These are phyloP conservation scores for Vigna hirtella DNA, from an alignment of 306 rosid genomes.

Conservation along the genomic window DNA sequence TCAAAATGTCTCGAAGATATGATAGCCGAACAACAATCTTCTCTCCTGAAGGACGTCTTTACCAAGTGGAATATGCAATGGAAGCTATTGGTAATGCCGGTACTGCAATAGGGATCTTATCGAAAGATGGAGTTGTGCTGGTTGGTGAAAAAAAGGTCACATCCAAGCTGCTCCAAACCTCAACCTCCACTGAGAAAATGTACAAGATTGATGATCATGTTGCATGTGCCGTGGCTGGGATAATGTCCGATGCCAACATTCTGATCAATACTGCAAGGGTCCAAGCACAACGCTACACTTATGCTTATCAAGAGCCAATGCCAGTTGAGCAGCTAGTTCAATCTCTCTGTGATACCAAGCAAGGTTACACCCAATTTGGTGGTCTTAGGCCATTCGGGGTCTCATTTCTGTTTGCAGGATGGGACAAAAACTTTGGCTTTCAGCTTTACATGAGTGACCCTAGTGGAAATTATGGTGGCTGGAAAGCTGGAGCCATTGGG, in stretches of 20 bases:
- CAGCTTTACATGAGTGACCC: slow-evolving; percentile 66
- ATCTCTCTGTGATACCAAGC: slow-evolving; percentile 62
- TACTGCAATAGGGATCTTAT: slow-evolving; percentile 62
- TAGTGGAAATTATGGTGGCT: slow-evolving; percentile 64
- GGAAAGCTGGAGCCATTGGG: slow-evolving; percentile 65
- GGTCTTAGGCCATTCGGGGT: slow-evolving; percentile 61
- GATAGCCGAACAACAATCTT: slow-evolving; percentile 64
- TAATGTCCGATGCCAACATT: slow-evolving; percentile 65
- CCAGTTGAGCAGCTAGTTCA: slow-evolving; percentile 63
- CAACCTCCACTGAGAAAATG: slow-evolving; percentile 63
- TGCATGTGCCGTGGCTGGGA: slow-evolving; percentile 64
- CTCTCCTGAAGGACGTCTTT: slow-evolving; percentile 65
- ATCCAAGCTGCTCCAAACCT: slow-evolving; percentile 62
- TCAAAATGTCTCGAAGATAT: slow-evolving; percentile 64
- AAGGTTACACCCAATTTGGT: slow-evolving; percentile 62
- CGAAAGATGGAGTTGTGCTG: slow-evolving; percentile 58
- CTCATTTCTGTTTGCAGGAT: slow-evolving; percentile 60
- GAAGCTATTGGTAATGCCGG: slow-evolving; percentile 66
- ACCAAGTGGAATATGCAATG: slow-evolving; percentile 67
- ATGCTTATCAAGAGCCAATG: slow-evolving; percentile 61
- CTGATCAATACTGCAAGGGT: slow-evolving; percentile 62
- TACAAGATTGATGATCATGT: slow-evolving; percentile 64
- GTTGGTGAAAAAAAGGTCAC: slow-evolving; percentile 66
- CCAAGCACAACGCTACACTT: slow-evolving; percentile 61
- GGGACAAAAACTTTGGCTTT: slow-evolving; percentile 63